Evolutionary conservation across 108 stramenopile species (phyloP).

Genomic region (Nitzschia sp.): DNA sequence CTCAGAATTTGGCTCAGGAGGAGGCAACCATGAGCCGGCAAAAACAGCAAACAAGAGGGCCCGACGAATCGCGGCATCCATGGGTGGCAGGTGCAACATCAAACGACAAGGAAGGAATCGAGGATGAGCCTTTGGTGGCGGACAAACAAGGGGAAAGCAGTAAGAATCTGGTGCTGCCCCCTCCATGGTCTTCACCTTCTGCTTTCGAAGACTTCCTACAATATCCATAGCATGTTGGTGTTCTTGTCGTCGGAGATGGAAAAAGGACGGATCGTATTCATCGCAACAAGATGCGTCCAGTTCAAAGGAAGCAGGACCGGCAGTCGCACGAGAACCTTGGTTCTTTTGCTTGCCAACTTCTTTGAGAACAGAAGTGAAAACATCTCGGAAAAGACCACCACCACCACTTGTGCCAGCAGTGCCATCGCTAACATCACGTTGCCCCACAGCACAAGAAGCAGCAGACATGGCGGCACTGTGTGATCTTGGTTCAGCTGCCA

Average conservation of each 20-base stretch:
- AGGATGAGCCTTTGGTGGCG: constrained; percentile 81
- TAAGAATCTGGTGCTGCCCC: constrained; percentile 26
- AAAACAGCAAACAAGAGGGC: constrained; percentile 81
- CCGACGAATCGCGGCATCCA: constrained; percentile 85
- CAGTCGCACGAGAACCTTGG: constrained; percentile 61
- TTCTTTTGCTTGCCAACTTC: constrained; percentile 70
- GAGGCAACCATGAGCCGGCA: constrained; percentile 83
- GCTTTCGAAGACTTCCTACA: constrained; percentile 71
- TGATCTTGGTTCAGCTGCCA: constrained; percentile 85
- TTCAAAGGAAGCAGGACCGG: constrained; percentile 78
- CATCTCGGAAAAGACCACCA: constrained; percentile 59
- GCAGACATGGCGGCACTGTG: constrained; percentile 85
- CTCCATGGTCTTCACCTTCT: constrained; percentile 48
- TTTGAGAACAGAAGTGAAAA: constrained; percentile 69
- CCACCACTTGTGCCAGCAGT: constrained; percentile 59
- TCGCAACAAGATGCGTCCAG: constrained; percentile 73
- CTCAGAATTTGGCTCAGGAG: constrained; percentile 51
- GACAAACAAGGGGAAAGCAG: constrained; percentile 75
- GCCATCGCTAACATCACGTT: constrained; percentile 75
- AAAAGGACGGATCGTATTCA: constrained; percentile 91
- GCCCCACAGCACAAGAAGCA: constrained; percentile 67
- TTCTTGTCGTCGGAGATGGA: constrained; percentile 79
- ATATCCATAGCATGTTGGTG: constrained; percentile 95
- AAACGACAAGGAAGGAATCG: constrained; percentile 78
- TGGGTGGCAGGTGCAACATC: constrained; percentile 70